Evolutionary conservation across 352 stramenopile species (phyloP).

Genomic region (Globisporangium mamillatum): DNA sequence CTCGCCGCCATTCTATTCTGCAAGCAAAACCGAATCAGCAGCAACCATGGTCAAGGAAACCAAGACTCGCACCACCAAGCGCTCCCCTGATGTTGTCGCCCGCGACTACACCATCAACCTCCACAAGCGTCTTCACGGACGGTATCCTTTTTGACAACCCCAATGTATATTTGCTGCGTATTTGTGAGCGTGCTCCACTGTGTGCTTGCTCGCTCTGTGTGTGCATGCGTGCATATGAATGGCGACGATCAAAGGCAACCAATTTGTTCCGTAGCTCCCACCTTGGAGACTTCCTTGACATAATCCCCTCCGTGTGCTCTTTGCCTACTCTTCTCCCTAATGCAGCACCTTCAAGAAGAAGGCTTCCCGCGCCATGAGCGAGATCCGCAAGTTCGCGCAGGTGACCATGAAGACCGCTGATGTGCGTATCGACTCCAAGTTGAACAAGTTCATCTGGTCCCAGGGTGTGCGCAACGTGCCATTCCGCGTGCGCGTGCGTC

Average conservation of each 20-base stretch:
- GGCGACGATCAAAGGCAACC: conserved; percentile 13
- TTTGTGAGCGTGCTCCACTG: conserved; percentile 5
- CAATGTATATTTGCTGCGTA: conserved; percentile 1
- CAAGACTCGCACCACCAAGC: conserved; percentile 85
- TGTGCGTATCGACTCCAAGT: conserved; percentile 93
- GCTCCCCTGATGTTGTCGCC: conserved; percentile 92
- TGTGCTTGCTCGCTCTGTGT: conserved; percentile 8
- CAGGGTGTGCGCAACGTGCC: conserved; percentile 98
- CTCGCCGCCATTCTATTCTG: conserved; percentile 8
- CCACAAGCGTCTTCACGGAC: conserved; percentile 95
- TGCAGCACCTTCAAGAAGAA: conserved; percentile 97
- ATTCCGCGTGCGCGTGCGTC: conserved; percentile 95
- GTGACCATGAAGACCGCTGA: conserved; percentile 97
- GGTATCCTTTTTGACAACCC: conserved; percentile 77
- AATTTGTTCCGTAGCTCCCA: conserved; percentile 69
- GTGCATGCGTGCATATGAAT: conserved; percentile 4
- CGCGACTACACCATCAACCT: conserved; percentile 99
- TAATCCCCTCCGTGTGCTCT: conserved; percentile 20
- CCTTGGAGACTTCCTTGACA: conserved; percentile 88
- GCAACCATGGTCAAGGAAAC: conserved; percentile 86
- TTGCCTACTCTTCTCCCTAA: conserved; percentile 21
- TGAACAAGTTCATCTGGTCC: conserved; percentile 98
- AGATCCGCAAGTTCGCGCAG: conserved; percentile 97
- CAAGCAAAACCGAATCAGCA: conserved; percentile 41
- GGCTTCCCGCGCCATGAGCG: conserved; percentile 95